Conservation (phyloP, 495 filamentous ascomycete genomes). For the Penicillium flavigenum region DNA sequence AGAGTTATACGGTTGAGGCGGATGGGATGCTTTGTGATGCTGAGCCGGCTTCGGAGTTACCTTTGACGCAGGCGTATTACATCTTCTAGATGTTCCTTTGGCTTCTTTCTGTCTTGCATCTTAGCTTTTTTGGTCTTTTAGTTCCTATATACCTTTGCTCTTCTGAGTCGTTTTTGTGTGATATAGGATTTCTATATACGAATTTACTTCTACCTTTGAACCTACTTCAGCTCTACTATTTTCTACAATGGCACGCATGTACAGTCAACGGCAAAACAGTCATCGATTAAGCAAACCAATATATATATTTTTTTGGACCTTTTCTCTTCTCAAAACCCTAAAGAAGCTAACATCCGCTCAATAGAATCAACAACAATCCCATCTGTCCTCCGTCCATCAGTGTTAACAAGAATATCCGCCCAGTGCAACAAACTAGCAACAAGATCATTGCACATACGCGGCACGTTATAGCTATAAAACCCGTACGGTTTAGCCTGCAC, state of each 20-base stretch:
- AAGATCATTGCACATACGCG: neutral
- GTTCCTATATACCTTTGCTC: constrained; percentile 18
- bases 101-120: neutral
- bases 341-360: neutral
- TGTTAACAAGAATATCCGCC: constrained; percentile 8
- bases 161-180: constrained; percentile 3
- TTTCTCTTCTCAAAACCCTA: neutral
- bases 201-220: constrained; percentile 1
- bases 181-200: constrained; percentile 11
- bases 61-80: constrained; percentile 79
- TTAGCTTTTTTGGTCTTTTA: constrained; percentile 1
- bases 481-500: constrained; percentile 3
- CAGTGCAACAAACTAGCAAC: constrained; percentile 8
- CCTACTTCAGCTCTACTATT: no score
- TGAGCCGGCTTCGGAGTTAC: constrained; percentile 69
- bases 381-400: constrained; percentile 9
- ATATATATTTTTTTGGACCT: no score
- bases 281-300: neutral
- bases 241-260: neutral
- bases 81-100: constrained; percentile 57
- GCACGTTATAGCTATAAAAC: neutral
- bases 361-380: neutral
- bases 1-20: constrained; percentile 86
- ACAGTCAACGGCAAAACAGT: neutral
- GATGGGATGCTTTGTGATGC: constrained; percentile 76